Conservation (phyloP, 208 protist species). For the Histomonas meleagridis region DNA sequence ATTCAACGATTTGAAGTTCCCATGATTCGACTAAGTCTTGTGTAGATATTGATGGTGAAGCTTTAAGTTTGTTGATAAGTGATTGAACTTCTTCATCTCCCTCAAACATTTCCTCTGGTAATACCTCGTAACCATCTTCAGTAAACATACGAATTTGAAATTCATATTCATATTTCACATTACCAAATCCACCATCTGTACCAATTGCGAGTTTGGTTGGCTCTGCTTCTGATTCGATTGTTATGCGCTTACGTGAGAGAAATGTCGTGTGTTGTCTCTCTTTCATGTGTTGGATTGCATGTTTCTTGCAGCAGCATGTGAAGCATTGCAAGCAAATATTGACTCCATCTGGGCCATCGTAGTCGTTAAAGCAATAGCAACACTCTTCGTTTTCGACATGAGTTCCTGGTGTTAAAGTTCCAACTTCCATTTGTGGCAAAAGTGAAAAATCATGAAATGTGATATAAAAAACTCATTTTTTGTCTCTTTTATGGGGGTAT, state of each 20-base stretch:
- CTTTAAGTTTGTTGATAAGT: conserved; percentile 42
- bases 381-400: conserved; percentile 45
- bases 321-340: conserved; percentile 48
- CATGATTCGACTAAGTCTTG: conserved; percentile 41
- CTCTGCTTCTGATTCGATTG: not conserved
- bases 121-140: conserved; percentile 58
- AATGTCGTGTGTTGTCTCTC: not conserved
- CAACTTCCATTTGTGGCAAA: conserved; percentile 21
- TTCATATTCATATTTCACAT: conserved; percentile 57
- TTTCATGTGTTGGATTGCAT: conserved; percentile 38
- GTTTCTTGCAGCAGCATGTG: conserved; percentile 41
- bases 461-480: too few species aligned
- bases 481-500: too few species aligned
- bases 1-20: conserved; percentile 44
- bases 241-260: not conserved
- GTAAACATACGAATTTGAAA: conserved; percentile 39
- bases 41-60: not conserved
- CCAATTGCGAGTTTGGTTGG: conserved; percentile 48
- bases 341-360: conserved; percentile 41
- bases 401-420: not conserved
- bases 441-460: too few species aligned
- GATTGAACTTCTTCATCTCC: conserved; percentile 57
- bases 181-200: conserved; percentile 42
- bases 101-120: conserved; percentile 56
- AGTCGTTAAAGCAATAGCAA: conserved; percentile 41